Percentiles rank a stretch among this genome's conserved stretches.
phyloP scores from a whole-genome alignment of 495 filamentous ascomycete genomes.

The Pyrenula aspistea region DNA sequence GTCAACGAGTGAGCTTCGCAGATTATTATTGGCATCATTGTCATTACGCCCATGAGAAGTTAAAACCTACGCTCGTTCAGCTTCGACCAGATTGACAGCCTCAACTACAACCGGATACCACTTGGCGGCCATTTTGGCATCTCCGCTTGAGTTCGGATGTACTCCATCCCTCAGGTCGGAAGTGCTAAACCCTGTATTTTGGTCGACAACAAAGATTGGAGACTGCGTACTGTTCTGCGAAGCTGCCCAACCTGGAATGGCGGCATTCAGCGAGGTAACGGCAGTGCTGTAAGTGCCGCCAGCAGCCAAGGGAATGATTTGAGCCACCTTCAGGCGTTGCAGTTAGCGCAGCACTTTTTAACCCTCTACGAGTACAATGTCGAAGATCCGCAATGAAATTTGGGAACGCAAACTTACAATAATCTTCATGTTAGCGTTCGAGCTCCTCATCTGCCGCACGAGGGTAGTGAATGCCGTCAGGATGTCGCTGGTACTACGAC shows the following conservation, averaged over 20 bases:
- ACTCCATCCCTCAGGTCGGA: conserved; percentile 33
- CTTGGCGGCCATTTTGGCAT: conserved; percentile 30
- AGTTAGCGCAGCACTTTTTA: too few species aligned
- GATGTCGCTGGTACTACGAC: conserved; percentile 26
- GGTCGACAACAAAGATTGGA: conserved; percentile 39
- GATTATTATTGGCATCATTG: too few species aligned
- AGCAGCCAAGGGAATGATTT: conserved; percentile 36
- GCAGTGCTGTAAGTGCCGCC: conserved; percentile 20
- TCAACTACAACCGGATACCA: conserved; percentile 32
- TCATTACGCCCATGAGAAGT: too few species aligned
- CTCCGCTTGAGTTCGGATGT: conserved; percentile 32
- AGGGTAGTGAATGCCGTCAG: conserved; percentile 33
- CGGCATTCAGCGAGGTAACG: conserved; percentile 31
- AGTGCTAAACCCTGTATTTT: conserved; percentile 29
- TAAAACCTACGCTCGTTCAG: conserved; percentile 1
- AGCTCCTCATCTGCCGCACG: conserved; percentile 28
- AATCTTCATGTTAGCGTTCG: conserved; percentile 37
- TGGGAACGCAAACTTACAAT: conserved; percentile 23
- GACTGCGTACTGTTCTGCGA: conserved; percentile 31
- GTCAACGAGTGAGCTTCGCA: too few species aligned
- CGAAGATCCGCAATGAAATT: neutral
- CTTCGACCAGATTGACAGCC: conserved; percentile 11
- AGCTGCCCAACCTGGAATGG: conserved; percentile 32
- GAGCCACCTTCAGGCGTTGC: conserved; percentile 40
- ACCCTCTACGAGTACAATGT: too few species aligned